phyloP scores from a whole-genome alignment of 306 rosid genomes.

The Myrica gale region DNA sequence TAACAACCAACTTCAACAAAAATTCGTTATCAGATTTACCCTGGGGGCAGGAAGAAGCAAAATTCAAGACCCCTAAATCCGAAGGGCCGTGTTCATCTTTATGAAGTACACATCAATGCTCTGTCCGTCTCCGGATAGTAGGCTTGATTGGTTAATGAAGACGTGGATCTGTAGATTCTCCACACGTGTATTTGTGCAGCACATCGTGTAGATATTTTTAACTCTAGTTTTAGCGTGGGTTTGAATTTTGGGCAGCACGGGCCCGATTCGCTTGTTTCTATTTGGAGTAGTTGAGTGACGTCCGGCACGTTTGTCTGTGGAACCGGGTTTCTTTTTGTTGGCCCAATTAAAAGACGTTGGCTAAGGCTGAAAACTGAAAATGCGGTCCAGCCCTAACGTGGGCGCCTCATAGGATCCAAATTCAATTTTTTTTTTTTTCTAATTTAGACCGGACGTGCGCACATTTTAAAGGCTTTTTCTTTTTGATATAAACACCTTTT shows the following conservation, averaged over 20 bases:
- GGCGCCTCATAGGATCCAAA: too few relatives aligned
- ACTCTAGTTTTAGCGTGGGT: not conserved
- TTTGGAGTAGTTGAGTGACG: too few relatives aligned
- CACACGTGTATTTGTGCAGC: not conserved
- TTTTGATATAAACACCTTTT: too few relatives aligned
- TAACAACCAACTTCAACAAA: not conserved
- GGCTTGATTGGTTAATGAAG: not conserved
- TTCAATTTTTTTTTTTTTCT: too few relatives aligned
- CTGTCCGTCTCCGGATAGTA: too few relatives aligned
- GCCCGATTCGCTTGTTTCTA: not conserved
- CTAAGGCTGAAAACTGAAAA: too few relatives aligned
- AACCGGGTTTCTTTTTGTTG: too few relatives aligned
- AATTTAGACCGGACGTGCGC: too few relatives aligned
- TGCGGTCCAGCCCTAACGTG: too few relatives aligned
- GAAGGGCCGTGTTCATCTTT: conserved; percentile 6
- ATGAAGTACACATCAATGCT: not conserved
- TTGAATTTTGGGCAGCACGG: not conserved
- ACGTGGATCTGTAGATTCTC: not conserved
- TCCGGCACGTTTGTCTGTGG: too few relatives aligned
- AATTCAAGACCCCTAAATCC: conserved; percentile 9
- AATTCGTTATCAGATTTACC: not conserved
- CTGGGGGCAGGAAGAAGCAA: not conserved
- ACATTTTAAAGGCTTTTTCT: too few relatives aligned
- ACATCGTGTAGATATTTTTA: not conserved
- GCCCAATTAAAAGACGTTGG: too few relatives aligned